Percentiles rank a stretch among this genome's conserved stretches.
Evolutionary conservation across 306 rosid genomes (phyloP).

Genomic region (Lathyrus aphaca): DNA sequence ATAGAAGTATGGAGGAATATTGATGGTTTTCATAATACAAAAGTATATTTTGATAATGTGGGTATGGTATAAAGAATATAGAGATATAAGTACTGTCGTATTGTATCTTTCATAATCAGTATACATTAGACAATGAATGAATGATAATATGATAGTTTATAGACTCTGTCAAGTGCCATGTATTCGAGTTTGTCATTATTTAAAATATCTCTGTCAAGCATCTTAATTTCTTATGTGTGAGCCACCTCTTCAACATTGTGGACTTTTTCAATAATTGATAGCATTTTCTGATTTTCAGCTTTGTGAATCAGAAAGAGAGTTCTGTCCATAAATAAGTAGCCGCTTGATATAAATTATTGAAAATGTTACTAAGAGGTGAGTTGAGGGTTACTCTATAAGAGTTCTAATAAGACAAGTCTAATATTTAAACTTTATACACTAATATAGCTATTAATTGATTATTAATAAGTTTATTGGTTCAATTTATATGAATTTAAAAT

Average conservation of each 20-base stretch:
- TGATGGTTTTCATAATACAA: background rate
- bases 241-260: slow-evolving; percentile 6
- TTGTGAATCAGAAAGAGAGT: background rate
- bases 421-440: no score
- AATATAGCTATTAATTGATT: no score
- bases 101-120: background rate
- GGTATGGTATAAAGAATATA: background rate
- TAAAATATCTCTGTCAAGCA: slow-evolving; percentile 18
- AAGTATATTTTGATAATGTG: slow-evolving; percentile 5
- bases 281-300: slow-evolving; percentile 1
- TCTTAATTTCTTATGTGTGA: slow-evolving; percentile 31
- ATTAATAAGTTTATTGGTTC: no score
- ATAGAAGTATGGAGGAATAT: background rate
- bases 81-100: background rate
- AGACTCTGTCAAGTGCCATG: slow-evolving; percentile 7
- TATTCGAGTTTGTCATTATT: background rate
- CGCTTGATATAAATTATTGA: background rate
- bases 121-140: background rate
- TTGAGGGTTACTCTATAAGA: no score
- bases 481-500: no score
- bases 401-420: no score
- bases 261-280: background rate
- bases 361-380: background rate
- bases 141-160: background rate
- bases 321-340: background rate